A percentile compares a stretch with the other conserved stretches of the same genome.
phyloP scores from a whole-genome alignment of 2,329 filamentous ascomycete species.

The Cryoendolithus antarcticus region DNA sequence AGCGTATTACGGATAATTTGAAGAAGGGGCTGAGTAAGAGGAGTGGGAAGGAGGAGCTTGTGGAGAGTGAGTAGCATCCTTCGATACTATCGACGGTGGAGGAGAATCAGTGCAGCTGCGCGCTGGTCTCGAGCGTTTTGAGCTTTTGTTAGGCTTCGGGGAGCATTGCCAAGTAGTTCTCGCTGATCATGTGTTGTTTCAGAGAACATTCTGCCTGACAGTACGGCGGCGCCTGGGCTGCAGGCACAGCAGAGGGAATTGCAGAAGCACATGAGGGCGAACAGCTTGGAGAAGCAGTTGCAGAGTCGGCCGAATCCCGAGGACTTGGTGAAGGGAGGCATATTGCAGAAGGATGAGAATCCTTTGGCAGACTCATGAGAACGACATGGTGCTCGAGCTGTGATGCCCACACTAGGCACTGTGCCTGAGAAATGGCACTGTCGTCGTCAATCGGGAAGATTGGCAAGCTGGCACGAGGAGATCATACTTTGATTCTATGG shows the following conservation, averaged over 20 bases:
- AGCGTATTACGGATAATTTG: conserved; percentile 49
- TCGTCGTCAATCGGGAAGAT: no score
- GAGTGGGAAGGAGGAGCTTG: conserved; percentile 59
- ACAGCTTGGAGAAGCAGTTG: conserved; percentile 79
- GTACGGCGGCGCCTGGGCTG: conserved; percentile 64
- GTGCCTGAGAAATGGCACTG: no score
- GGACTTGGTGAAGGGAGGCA: conserved; percentile 64
- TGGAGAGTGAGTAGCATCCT: conserved; percentile 54
- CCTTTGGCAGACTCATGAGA: conserved; percentile 4
- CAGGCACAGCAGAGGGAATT: conserved; percentile 74
- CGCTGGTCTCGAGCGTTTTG: no score
- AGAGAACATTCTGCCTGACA: conserved; percentile 81
- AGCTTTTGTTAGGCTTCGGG: no score
- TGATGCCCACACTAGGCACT: no score
- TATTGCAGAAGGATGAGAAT: conserved; percentile 41
- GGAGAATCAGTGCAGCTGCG: no score
- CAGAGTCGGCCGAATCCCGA: conserved; percentile 64
- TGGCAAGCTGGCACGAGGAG: no score
- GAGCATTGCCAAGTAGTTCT: no score
- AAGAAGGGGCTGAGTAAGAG: conserved; percentile 52
- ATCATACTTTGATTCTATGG: no score
- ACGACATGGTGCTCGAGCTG: neutral
- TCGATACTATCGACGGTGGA: no score
- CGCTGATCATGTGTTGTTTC: conserved; percentile 1
- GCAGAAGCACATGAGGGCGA: conserved; percentile 74